These are phyloP conservation scores for Diaporthe sp. DNA, from an alignment of 2,329 filamentous ascomycete species.

Conservation along the genomic window DNA sequence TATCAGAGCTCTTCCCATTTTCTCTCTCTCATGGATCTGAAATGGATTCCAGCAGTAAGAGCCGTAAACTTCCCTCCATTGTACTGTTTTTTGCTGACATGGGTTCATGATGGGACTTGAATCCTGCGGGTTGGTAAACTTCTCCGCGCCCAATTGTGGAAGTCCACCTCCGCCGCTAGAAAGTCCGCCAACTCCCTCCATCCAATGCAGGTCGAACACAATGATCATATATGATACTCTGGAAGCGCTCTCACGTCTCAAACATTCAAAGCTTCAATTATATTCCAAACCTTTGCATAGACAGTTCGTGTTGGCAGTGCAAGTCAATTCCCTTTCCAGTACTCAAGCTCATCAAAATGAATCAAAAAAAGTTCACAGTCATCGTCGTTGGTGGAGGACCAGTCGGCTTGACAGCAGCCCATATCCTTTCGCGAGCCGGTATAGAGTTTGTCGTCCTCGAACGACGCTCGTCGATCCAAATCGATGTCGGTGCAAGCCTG, in stretches of 20 bases:
- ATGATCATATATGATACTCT: not conserved
- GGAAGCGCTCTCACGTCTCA: too few relatives aligned
- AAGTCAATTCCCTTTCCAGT: not conserved
- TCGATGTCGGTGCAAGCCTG: conserved; percentile 45
- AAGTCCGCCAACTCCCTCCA: not conserved
- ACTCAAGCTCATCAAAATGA: not conserved
- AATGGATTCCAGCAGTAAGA: too few relatives aligned
- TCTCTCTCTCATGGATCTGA: too few relatives aligned
- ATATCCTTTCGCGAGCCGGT: conserved; percentile 42
- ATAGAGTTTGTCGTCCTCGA: conserved; percentile 54
- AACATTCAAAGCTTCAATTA: too few relatives aligned
- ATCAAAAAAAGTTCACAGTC: conserved; percentile 35
- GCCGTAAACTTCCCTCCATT: too few relatives aligned
- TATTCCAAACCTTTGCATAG: too few relatives aligned
- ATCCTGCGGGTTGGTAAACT: not conserved
- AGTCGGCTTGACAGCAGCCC: conserved; percentile 43
- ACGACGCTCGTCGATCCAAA: conserved; percentile 39
- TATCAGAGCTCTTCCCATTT: too few relatives aligned
- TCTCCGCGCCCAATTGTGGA: not conserved
- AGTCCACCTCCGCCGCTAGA: conserved; percentile 2
- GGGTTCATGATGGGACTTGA: too few relatives aligned
- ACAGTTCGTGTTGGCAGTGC: not conserved
- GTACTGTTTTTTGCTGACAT: not conserved
- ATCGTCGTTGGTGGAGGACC: conserved; percentile 45
- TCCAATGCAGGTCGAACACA: not conserved